A percentile compares a stretch with the other conserved stretches of the same genome.
phyloP scores from a whole-genome alignment of 805 yeast species.

The Pichia cabralensis region DNA sequence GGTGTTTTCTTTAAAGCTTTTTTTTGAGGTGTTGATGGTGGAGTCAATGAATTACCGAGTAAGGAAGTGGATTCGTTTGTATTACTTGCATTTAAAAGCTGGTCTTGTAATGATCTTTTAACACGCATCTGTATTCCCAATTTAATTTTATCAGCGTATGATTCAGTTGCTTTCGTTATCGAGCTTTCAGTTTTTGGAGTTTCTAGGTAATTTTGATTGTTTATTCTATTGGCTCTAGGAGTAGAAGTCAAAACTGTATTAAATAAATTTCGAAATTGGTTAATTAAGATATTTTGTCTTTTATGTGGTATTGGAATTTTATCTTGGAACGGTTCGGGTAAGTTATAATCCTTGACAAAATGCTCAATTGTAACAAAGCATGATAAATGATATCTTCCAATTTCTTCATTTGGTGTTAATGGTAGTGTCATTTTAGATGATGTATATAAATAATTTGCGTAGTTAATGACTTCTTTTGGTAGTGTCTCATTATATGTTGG shows the following conservation, averaged over 20 bases:
- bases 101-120: conserved; percentile 4
- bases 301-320: conserved; percentile 44
- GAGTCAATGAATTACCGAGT: conserved; percentile 1
- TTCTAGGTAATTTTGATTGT: conserved; percentile 1
- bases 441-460: conserved; percentile 37
- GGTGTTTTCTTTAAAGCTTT: not conserved
- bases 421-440: conserved; percentile 40
- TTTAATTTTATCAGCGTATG: conserved; percentile 1
- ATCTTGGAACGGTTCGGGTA: conserved; percentile 39
- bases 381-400: conserved; percentile 59
- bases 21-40: conserved; percentile 6
- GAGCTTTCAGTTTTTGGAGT: not conserved
- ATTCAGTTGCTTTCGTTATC: conserved; percentile 1
- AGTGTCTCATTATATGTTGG: conserved; percentile 37
- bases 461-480: conserved; percentile 32
- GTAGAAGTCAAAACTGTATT: conserved; percentile 9
- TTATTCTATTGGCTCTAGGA: conserved; percentile 11
- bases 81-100: conserved; percentile 2
- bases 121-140: conserved; percentile 1
- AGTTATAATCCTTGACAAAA: conserved; percentile 31
- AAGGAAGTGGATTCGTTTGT: not conserved
- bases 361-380: conserved; percentile 51
- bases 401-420: conserved; percentile 44
- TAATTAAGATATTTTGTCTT: conserved; percentile 32
- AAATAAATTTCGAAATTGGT: conserved; percentile 27